Base-by-base conservation (phyloP, 225 moss, liverwort and hornwort genomes). In the Marchantia polymorpha region DNA sequence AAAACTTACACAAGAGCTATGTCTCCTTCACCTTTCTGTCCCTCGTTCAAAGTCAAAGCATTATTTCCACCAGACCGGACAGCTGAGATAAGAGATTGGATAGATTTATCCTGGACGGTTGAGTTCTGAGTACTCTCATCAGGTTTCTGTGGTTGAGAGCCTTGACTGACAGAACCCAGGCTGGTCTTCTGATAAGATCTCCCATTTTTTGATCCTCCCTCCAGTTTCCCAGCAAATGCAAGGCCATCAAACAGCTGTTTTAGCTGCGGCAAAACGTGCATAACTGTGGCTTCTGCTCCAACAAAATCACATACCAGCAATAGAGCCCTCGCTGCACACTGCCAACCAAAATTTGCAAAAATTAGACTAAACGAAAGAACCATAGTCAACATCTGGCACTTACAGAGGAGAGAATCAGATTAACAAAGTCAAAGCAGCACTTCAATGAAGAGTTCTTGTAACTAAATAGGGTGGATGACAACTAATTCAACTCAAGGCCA, bases 261-360 rank as follows among this genome's bases (percentile, higher is more conserved):
- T 79, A 94, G 82, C 67, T 94, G 94, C 60, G 88, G 91, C 75
- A 94, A 80, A 65, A 92, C 92, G 75, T 81, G 84, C 58, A 83
- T 81, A 31, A 84, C 88, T 69, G 91, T 88, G 61, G 89, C 89
- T 79, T 91, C 91, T 65, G 90, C 74, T 66, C 92, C 92, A 80
- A 92, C 91, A 83, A 84, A 81, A 79, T 91, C 75, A 81, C 94
- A 94, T 13, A 88, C 83, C 83, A 89, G 82, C 71, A 94, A 83
- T 74, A 94, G 79, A 26, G 92, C 89, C 78, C 90, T 94, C 77
- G 94, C 94, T 89, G 91, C 94, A 90, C 92, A 92, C 94, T 93
- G 77, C 55, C 81, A 83, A 83, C 82, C 79, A 83, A 83, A 85
- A 71, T 71, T 51, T 23, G n/a, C 22, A n/a, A 11, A 65, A 49